Evolutionary conservation across 2,329 filamentous ascomycete species (phyloP), one percentile per base, ranked within the genome.

Genomic region (Penicillium capsulatum): DNA sequence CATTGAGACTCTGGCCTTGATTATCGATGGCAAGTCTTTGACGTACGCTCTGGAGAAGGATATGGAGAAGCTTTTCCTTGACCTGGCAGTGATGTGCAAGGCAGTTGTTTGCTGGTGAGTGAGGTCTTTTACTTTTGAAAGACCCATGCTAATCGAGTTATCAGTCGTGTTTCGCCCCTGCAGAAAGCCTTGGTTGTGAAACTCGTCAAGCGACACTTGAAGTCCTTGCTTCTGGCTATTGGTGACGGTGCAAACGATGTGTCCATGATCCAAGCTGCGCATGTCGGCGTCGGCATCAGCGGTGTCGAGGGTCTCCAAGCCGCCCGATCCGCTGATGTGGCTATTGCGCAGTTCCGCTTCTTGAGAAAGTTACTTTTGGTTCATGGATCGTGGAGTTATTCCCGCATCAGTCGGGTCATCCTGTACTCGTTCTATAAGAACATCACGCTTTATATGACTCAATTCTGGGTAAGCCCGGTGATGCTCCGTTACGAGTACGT

Each of bases 401-500:
- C 96, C 64, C 85, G 92, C 43, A 84, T 98, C 62, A 91, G 86
- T 76, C 95, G 94, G 70, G 89, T 94, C 43, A 97, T 98, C 57
- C 68, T 98, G 47, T 98, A 95, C 69, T 97, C 92, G 5, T 98
- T 97, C 66, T 98, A 98, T 76, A 98, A 98, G 76, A 98, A 98
- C 69, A 96, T 97, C 53, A 84, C 90, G 14, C 74, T 98, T 46
- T 98, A 97, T 70, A 90, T 98, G 85, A 98, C 94, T 44, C 94
- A 98, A 63, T 98, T 98, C 64, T 98, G 94, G 88, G 85, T 89
- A 74, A 71, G 83, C 72, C 26, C 4, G n/a, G n/a, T n/a, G 13
- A 28, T 9, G 5, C 19, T 28, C 11, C 4, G 11, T 28, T 14
- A 4, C 4, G 26, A 14, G 26, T 4, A 28, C 10, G 26, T 4